A percentile compares a stretch with the other conserved stretches of the same genome.
Conservation (phyloP, 768 basidiomycete species). For the Podaxis sp. region DNA sequence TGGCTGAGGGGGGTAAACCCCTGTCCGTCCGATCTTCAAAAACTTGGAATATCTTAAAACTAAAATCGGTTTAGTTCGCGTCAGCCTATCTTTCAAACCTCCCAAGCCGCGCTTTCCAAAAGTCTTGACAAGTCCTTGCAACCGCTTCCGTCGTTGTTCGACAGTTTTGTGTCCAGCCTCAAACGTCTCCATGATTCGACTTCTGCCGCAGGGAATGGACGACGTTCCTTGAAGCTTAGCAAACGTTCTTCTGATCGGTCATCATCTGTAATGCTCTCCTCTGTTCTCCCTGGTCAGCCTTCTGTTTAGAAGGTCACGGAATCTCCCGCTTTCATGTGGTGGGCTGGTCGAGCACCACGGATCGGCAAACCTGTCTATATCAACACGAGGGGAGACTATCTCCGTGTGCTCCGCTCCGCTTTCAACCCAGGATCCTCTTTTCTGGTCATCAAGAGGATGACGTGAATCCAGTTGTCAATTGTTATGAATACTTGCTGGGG, state of each 20-base stretch:
- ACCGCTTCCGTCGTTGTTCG: slow-evolving; percentile 35
- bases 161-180: slow-evolving; percentile 23
- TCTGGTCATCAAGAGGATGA: background rate
- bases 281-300: background rate
- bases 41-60: too few species aligned
- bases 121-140: slow-evolving; percentile 18
- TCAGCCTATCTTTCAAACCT: background rate
- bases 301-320: background rate
- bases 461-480: background rate
- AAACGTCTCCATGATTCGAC: background rate
- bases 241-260: background rate
- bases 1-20: background rate
- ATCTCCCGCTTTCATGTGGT: background rate
- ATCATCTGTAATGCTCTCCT: background rate
- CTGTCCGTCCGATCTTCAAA: background rate
- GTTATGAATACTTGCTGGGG: background rate
- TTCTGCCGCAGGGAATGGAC: background rate
- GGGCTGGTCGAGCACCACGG: background rate
- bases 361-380: background rate
- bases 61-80: background rate
- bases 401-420: background rate
- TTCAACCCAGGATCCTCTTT: background rate
- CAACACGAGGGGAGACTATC: background rate
- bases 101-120: background rate
- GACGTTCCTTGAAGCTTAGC: background rate